Evolutionary conservation across 2,329 filamentous ascomycete genomes (phyloP).

Genomic region (Periconia macrospinosa): DNA sequence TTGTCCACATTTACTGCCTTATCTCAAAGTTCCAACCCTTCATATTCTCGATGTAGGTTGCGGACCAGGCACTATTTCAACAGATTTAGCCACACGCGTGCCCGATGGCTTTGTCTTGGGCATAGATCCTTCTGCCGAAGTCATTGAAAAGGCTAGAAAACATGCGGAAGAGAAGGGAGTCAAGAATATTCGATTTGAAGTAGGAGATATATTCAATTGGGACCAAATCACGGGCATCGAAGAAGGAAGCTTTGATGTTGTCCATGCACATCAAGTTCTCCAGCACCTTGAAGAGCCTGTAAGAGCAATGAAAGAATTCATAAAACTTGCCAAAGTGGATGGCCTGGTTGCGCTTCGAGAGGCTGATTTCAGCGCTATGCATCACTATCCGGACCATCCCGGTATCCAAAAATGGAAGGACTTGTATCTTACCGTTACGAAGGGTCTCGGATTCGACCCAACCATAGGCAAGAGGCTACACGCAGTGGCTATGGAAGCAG

Average conservation of each 20-base stretch:
- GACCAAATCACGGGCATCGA: constrained; percentile 45
- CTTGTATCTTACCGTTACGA: constrained; percentile 36
- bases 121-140: constrained; percentile 48
- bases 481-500: constrained; percentile 44
- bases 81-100: constrained; percentile 46
- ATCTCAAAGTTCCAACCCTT: constrained; percentile 31
- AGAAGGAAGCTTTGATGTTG: constrained; percentile 57
- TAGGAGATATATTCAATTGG: constrained; percentile 48
- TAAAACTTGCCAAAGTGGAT: constrained; percentile 54
- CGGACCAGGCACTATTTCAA: constrained; percentile 53
- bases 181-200: constrained; percentile 44
- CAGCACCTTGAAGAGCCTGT: constrained; percentile 58
- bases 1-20: constrained; percentile 41
- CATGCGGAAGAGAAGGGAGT: constrained; percentile 41
- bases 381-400: constrained; percentile 43
- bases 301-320: constrained; percentile 56
- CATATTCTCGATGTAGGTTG: constrained; percentile 51
- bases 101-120: constrained; percentile 50
- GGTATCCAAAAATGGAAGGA: constrained; percentile 40
- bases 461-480: constrained; percentile 40
- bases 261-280: constrained; percentile 61
- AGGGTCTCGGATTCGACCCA: constrained; percentile 34
- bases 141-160: constrained; percentile 45
- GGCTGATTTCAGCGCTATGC: constrained; percentile 37
- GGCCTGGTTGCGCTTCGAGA: constrained; percentile 56